Conservation (phyloP, 495 filamentous ascomycete genomes). For the Podospora sp. region DNA sequence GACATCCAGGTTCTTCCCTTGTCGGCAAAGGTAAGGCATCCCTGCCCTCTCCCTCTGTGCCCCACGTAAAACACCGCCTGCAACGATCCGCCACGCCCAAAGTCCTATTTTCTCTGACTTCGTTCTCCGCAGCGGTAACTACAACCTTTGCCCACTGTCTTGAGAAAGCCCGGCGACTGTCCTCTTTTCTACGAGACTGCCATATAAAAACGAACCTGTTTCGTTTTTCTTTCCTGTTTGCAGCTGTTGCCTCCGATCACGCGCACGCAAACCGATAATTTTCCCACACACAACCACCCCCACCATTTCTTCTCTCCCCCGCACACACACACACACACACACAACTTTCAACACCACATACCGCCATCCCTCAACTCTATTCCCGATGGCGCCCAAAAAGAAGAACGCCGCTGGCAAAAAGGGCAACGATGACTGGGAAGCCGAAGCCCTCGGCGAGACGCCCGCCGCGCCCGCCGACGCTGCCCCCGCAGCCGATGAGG, state of each 20-base stretch:
- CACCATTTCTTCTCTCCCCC: not conserved
- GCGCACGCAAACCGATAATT: not conserved
- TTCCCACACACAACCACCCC: not conserved
- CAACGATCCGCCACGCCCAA: slow-evolving; percentile 9
- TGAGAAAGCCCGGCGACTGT: not conserved
- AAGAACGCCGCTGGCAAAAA: slow-evolving; percentile 91
- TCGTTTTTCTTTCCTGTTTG: not conserved
- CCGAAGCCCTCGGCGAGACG: slow-evolving; percentile 77
- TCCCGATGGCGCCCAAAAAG: slow-evolving; percentile 85
- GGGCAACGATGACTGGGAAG: slow-evolving; percentile 92
- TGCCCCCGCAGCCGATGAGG: slow-evolving; percentile 46
- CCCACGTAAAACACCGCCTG: slow-evolving; percentile 11
- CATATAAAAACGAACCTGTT: not conserved
- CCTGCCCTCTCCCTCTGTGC: not conserved
- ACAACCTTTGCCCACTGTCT: not conserved
- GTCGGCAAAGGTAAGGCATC: not conserved
- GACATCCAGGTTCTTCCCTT: not conserved
- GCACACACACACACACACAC: not conserved
- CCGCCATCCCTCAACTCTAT: too few species aligned
- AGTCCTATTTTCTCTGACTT: slow-evolving; percentile 12
- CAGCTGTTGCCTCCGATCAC: not conserved
- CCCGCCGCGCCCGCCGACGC: slow-evolving; percentile 47
- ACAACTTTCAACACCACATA: not conserved
- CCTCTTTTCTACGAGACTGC: not conserved
- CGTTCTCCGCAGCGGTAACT: not conserved